Base-by-base conservation (phyloP, 371 early-diverging fungal species). In the Nosema muscidifuracis region DNA sequence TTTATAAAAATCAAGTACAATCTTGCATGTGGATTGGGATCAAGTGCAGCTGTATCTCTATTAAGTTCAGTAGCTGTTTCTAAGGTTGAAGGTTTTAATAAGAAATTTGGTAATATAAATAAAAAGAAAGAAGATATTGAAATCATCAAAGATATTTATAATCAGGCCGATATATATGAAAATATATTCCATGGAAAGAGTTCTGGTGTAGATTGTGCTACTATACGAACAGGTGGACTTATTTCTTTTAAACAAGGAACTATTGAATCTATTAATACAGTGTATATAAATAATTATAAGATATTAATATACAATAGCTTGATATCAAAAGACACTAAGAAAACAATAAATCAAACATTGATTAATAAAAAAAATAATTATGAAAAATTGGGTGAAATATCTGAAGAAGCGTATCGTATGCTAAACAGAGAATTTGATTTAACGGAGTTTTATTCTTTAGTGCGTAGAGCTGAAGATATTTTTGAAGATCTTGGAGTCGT, bases 181-280 rank as follows among this genome's bases (percentile, higher is more conserved):
- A 31, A 74, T 63, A 28, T 55, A 26, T 74, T 74, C 44, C 75
- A 74, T 74, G 61, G 62, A 51, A 74, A 68, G 33, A 31, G 60
- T 6, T 74, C 75, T 20, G 75, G 75, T 42, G 65, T 65, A 7
- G 75, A 74, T 64, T 62, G 61, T 6, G 20, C 36, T n/a, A 47
- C 57, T 13, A 22, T 20, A 13, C 50, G 22, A 42, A 33, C 28
- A 22, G 67, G 75, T 7, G 75, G 75, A 18, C 2, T 74, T 9
- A 63, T 74, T 9, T 62, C 44, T 24, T 74, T 74, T 65, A 47
- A 68, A 44, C 12, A 74, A 15, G 38, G 40, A 33, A 16, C 0
- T 15, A 42, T 74, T 0, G 26, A 64, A 38, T 43, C n/a, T 26
- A 38, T 74, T 4, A 24, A 33, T 53, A 2, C 38, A 20, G 24